Percentiles rank a stretch among this genome's conserved stretches.
Evolutionary conservation across 2,329 filamentous ascomycete species (phyloP).

Genomic region (Fusarium sp.): DNA sequence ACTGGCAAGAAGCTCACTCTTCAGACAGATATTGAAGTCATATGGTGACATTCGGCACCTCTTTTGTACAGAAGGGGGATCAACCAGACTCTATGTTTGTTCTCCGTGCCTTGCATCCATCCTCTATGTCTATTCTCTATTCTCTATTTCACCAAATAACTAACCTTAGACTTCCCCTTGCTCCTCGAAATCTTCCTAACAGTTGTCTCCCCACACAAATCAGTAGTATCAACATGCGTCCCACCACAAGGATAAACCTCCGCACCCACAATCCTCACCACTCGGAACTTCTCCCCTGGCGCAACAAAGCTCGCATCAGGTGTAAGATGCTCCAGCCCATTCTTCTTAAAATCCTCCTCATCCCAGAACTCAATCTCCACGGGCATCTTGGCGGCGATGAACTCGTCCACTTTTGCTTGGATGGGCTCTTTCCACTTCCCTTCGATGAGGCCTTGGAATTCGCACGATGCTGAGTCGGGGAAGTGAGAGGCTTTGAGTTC

Average conservation of each 20-base stretch:
- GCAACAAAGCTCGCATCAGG: constrained; percentile 56
- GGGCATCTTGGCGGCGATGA: constrained; percentile 65
- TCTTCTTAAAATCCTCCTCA: constrained; percentile 68
- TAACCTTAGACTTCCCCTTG: constrained; percentile 44
- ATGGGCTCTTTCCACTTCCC: constrained; percentile 72
- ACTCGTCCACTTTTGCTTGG: constrained; percentile 70
- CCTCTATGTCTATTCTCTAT: neutral
- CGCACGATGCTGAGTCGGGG: constrained; percentile 73
- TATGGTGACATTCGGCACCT: neutral
- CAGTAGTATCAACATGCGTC: constrained; percentile 75
- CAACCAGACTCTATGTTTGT: neutral
- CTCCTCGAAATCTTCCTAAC: constrained; percentile 71
- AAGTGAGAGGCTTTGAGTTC: constrained; percentile 80
- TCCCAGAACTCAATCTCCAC: constrained; percentile 75
- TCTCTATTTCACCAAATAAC: constrained; percentile 36
- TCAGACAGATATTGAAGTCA: too few species aligned
- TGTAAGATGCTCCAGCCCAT: constrained; percentile 67
- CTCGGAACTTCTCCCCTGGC: constrained; percentile 67
- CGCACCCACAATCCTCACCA: constrained; percentile 75
- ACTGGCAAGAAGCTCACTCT: too few species aligned
- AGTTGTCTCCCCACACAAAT: constrained; percentile 68
- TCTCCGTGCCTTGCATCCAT: too few species aligned
- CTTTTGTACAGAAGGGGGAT: neutral
- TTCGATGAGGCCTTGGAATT: constrained; percentile 76
- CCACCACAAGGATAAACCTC: constrained; percentile 81